Percentiles rank a stretch among this genome's conserved stretches.
phyloP scores from a whole-genome alignment of 768 basidiomycete genomes.

The Gloeophyllum trabeum region DNA sequence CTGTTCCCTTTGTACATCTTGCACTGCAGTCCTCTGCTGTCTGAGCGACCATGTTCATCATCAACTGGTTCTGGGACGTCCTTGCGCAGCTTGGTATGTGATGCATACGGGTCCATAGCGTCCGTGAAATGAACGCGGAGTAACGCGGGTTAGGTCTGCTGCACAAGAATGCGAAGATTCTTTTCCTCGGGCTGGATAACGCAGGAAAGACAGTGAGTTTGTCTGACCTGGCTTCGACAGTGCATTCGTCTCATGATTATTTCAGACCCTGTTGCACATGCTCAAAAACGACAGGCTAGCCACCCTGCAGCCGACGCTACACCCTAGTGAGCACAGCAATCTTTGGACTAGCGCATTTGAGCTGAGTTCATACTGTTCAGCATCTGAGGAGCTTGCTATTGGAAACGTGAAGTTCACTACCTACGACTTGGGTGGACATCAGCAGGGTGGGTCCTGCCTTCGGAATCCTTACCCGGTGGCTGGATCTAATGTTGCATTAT shows the following conservation, averaged over 20 bases:
- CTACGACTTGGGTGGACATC: slow-evolving; percentile 95
- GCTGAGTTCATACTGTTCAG: slow-evolving; percentile 28
- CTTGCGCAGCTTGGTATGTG: slow-evolving; percentile 82
- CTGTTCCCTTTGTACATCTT: too few relatives aligned
- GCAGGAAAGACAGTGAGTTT: slow-evolving; percentile 90
- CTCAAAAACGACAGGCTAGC: slow-evolving; percentile 98
- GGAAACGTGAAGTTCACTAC: slow-evolving; percentile 99
- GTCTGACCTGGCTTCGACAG: not conserved
- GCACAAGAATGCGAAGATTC: slow-evolving; percentile 99
- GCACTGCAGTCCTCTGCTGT: too few relatives aligned
- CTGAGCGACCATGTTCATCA: slow-evolving; percentile 68
- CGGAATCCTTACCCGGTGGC: not conserved
- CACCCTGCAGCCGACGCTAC: slow-evolving; percentile 94
- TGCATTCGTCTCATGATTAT: not conserved
- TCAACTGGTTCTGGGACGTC: slow-evolving; percentile 96
- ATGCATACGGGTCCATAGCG: not conserved
- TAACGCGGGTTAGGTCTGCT: slow-evolving; percentile 46
- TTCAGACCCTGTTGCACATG: slow-evolving; percentile 93
- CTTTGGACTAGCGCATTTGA: too few relatives aligned
- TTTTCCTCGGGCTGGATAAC: slow-evolving; percentile 98
- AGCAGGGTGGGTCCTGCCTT: slow-evolving; percentile 63
- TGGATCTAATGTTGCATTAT: not conserved
- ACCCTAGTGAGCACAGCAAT: slow-evolving; percentile 67
- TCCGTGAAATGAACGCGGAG: not conserved
- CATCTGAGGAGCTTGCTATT: slow-evolving; percentile 97